phyloP scores from a whole-genome alignment of 1,139 yeast species.

The Taphrina communis region DNA sequence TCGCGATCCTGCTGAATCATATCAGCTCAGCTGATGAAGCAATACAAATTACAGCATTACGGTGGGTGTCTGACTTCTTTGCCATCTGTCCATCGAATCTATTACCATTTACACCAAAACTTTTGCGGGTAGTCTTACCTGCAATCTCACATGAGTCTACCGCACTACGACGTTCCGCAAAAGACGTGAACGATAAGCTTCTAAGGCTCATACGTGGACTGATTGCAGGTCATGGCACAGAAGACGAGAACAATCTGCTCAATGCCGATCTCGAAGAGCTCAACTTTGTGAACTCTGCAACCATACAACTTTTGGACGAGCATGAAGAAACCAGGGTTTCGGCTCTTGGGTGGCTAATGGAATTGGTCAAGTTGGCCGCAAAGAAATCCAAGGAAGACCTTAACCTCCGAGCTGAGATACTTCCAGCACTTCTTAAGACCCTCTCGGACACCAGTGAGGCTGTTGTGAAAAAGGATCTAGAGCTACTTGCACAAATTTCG shows the following conservation, averaged over 20 bases:
- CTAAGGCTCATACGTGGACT: slow-evolving; percentile 29
- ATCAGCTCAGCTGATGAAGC: slow-evolving; percentile 75
- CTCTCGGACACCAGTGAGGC: slow-evolving; percentile 84
- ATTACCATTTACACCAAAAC: slow-evolving; percentile 66
- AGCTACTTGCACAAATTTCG: slow-evolving; percentile 78
- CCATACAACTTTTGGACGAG: slow-evolving; percentile 66
- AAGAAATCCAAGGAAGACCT: slow-evolving; percentile 52
- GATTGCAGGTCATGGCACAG: slow-evolving; percentile 46
- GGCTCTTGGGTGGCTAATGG: slow-evolving; percentile 87
- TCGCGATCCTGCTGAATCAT: slow-evolving; percentile 78
- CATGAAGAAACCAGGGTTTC: slow-evolving; percentile 84
- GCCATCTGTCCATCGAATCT: slow-evolving; percentile 79
- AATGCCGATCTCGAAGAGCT: slow-evolving; percentile 48
- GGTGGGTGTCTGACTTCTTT: slow-evolving; percentile 81
- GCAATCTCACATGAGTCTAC: slow-evolving; percentile 58
- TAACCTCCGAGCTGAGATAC: slow-evolving; percentile 68
- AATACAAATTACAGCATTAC: slow-evolving; percentile 77
- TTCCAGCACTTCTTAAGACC: slow-evolving; percentile 78
- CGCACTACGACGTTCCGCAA: slow-evolving; percentile 37
- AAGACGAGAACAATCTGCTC: slow-evolving; percentile 15
- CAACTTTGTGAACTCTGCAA: slow-evolving; percentile 66
- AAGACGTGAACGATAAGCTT: slow-evolving; percentile 38
- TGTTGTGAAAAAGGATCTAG: slow-evolving; percentile 78
- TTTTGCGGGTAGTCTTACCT: slow-evolving; percentile 63
- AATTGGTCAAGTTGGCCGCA: slow-evolving; percentile 71